Evolutionary conservation across 2,329 filamentous ascomycete genomes (phyloP).

Genomic region (Ascochyta fabae): DNA sequence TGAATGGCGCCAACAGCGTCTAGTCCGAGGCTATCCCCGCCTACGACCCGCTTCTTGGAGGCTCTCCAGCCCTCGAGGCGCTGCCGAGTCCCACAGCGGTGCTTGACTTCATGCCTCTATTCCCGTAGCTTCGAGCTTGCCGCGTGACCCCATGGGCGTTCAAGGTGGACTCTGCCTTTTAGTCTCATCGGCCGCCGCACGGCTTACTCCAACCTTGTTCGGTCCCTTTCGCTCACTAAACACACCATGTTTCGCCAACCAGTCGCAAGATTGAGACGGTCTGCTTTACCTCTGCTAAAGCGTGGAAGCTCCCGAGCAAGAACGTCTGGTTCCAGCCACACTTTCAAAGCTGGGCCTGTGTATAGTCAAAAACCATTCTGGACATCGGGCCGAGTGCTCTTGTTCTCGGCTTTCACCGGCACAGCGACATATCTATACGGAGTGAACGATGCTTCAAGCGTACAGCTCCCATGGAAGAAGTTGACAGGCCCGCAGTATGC

Average conservation of each 20-base stretch:
- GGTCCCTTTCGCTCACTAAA: constrained; percentile 7
- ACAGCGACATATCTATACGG: constrained; percentile 61
- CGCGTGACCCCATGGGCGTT: constrained; percentile 36
- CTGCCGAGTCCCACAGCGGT: constrained; percentile 14
- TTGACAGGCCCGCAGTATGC: constrained; percentile 55
- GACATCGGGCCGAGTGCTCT: constrained; percentile 56
- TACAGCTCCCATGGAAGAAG: constrained; percentile 36
- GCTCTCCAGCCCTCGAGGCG: constrained; percentile 2
- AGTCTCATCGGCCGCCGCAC: constrained; percentile 22
- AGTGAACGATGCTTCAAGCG: constrained; percentile 45
- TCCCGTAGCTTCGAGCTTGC: constrained; percentile 24
- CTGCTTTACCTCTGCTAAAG: constrained; percentile 39
- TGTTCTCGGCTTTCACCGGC: constrained; percentile 58
- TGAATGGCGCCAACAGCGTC: constrained; percentile 44
- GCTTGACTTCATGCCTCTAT: constrained; percentile 24
- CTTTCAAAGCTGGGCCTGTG: constrained; percentile 26
- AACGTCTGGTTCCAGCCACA: constrained; percentile 33
- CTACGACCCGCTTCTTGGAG: constrained; percentile 21
- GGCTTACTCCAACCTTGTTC: constrained; percentile 20
- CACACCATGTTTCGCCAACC: constrained; percentile 44
- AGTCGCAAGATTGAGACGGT: constrained; percentile 36
- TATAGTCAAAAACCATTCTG: constrained; percentile 48
- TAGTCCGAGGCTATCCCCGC: constrained; percentile 46
- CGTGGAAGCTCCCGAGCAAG: constrained; percentile 35
- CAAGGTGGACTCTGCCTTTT: constrained; percentile 26